Conservation (phyloP, 208 protist species). For the Acanthamoeba royreba region DNA sequence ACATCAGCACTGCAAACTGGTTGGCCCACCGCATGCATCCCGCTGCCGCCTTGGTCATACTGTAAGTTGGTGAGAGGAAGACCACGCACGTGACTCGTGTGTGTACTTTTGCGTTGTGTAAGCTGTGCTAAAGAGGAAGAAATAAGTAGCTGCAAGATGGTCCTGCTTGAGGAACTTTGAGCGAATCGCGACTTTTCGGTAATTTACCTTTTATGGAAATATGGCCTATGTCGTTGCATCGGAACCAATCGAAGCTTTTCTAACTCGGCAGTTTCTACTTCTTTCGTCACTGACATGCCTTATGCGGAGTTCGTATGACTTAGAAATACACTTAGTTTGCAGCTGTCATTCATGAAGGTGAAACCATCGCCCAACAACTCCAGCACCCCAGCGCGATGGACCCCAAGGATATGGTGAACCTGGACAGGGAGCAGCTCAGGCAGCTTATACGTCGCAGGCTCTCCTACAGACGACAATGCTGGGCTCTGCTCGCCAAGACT, state of each 20-base stretch:
- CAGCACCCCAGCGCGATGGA: neutral
- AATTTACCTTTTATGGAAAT: neutral
- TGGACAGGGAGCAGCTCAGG: neutral
- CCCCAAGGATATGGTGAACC: neutral
- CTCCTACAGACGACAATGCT: neutral
- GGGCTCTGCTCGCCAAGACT: conserved; percentile 7
- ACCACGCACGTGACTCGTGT: neutral
- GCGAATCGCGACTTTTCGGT: neutral
- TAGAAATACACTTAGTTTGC: too few relatives aligned
- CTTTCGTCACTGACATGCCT: too few relatives aligned
- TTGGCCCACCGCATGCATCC: neutral
- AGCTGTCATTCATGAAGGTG: too few relatives aligned
- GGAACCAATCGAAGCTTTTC: neutral
- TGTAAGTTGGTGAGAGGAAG: neutral
- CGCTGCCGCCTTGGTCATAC: neutral
- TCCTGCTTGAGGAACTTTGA: too few relatives aligned
- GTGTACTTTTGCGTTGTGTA: neutral
- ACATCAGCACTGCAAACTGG: conserved; percentile 20
- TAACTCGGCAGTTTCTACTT: too few relatives aligned
- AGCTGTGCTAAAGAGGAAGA: too few relatives aligned
- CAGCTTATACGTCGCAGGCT: neutral
- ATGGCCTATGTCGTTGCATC: neutral
- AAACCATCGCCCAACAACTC: too few relatives aligned
- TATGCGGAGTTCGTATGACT: too few relatives aligned
- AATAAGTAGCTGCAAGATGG: too few relatives aligned